These are phyloP conservation scores for Oryza brachyantha DNA, from an alignment of 176 grass and related monocot species.

Conservation along the genomic window DNA sequence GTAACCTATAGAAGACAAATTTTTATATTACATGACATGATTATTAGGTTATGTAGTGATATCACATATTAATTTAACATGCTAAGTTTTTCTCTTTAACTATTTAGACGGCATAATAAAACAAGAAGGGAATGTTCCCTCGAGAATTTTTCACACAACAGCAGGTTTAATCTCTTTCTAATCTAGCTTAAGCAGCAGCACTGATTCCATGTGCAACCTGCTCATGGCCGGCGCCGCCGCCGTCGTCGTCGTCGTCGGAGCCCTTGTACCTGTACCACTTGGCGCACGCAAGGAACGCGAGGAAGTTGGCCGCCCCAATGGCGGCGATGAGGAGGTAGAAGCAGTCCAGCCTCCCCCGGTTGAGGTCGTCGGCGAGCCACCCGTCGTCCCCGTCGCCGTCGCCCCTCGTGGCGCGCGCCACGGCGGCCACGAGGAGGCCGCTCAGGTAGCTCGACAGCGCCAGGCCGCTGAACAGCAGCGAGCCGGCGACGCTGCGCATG, in stretches of 20 bases:
- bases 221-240: background rate
- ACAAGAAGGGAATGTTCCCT: too few species aligned
- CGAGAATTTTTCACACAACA: too few species aligned
- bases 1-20: too few species aligned
- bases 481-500: conserved; percentile 74
- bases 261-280: conserved; percentile 76
- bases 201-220: background rate
- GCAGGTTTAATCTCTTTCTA: background rate
- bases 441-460: conserved; percentile 65
- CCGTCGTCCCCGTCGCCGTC: background rate
- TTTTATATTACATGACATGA: too few species aligned
- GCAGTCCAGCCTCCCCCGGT: conserved; percentile 50
- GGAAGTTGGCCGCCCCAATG: conserved; percentile 42
- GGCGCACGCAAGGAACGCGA: conserved; percentile 47
- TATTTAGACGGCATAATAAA: too few species aligned
- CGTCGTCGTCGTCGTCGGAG: background rate
- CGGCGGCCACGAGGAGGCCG: conserved; percentile 33
- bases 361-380: conserved; percentile 62
- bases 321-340: conserved; percentile 56
- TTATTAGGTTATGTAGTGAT: too few species aligned
- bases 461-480: conserved; percentile 51
- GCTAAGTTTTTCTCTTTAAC: too few species aligned
- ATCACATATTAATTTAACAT: too few species aligned
- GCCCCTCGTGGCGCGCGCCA: conserved; percentile 26
- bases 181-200: background rate